Percentiles rank a stretch among this genome's conserved stretches.
phyloP scores from a whole-genome alignment of 345 rosid species.

The Eucalyptus paniculata region DNA sequence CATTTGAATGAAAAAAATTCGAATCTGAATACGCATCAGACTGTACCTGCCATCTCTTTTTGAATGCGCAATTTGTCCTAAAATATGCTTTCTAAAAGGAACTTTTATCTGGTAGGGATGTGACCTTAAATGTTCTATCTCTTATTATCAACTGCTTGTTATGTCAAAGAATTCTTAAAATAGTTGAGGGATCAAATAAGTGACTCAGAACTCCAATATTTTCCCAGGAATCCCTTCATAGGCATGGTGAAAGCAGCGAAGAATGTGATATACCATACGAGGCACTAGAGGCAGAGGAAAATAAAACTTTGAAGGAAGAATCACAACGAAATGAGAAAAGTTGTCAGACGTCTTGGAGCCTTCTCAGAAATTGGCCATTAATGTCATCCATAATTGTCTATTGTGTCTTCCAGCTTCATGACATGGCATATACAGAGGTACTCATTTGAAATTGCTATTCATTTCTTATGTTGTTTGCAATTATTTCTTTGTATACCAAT shows the following conservation, averaged over 20 bases:
- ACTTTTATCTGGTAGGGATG: neutral
- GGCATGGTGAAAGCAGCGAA: constrained; percentile 2
- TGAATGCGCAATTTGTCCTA: neutral
- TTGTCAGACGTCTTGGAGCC: constrained; percentile 3
- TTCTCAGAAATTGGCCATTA: constrained; percentile 32
- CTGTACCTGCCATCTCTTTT: neutral
- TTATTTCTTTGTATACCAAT: neutral
- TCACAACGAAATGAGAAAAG: neutral
- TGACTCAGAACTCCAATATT: neutral
- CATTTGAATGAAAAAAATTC: neutral
- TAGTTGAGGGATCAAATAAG: neutral
- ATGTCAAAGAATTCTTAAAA: neutral
- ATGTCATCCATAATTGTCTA: constrained; percentile 28
- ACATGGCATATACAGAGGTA: constrained; percentile 46
- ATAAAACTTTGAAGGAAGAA: neutral
- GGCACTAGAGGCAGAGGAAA: neutral
- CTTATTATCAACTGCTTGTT: neutral
- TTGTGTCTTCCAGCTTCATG: constrained; percentile 42
- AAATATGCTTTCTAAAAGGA: neutral
- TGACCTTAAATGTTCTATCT: neutral
- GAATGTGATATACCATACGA: neutral
- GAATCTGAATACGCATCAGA: neutral
- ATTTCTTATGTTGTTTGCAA: neutral
- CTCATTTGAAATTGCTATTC: neutral
- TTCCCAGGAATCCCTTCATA: constrained; percentile 39